These are phyloP conservation scores for Withania somnifera DNA, from an alignment of 305 asterid genomes.

Conservation along the genomic window DNA sequence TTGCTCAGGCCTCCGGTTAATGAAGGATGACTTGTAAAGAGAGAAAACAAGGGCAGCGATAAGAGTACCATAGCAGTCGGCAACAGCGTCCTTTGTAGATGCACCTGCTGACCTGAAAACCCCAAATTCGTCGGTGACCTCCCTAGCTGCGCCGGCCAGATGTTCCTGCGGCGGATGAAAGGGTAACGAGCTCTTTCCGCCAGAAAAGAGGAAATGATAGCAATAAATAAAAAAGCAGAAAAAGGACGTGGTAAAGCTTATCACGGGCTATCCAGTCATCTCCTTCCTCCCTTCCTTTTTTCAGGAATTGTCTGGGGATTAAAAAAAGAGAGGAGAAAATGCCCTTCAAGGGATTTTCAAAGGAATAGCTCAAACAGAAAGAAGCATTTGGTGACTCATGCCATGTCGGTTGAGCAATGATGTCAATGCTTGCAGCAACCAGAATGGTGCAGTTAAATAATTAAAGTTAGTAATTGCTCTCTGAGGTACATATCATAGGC, in stretches of 20 bases:
- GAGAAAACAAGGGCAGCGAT: conserved; percentile 38
- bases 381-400: too few relatives aligned
- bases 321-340: too few relatives aligned
- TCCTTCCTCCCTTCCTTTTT: conserved; percentile 44
- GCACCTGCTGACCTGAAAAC: conserved; percentile 77
- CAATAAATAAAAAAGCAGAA: conserved; percentile 60
- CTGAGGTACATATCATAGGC: too few relatives aligned
- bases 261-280: conserved; percentile 79
- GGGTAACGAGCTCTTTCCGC: conserved; percentile 38
- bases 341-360: not conserved
- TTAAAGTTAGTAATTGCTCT: too few relatives aligned
- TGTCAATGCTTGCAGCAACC: too few relatives aligned
- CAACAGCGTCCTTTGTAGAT: conserved; percentile 61
- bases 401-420: too few relatives aligned
- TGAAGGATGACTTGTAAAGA: conserved; percentile 13
- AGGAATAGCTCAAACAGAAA: not conserved
- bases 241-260: conserved; percentile 56
- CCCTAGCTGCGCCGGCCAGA: conserved; percentile 82
- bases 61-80: conserved; percentile 51
- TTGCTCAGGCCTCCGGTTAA: conserved; percentile 15
- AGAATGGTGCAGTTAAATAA: too few relatives aligned
- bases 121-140: conserved; percentile 75
- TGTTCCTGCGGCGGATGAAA: conserved; percentile 52
- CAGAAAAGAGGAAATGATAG: conserved; percentile 32
- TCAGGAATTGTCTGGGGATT: not conserved